A percentile compares a stretch with the other conserved stretches of the same genome.
Conservation (phyloP, 2,329 filamentous ascomycete genomes). For the Alternaria hordeiaustralica region DNA sequence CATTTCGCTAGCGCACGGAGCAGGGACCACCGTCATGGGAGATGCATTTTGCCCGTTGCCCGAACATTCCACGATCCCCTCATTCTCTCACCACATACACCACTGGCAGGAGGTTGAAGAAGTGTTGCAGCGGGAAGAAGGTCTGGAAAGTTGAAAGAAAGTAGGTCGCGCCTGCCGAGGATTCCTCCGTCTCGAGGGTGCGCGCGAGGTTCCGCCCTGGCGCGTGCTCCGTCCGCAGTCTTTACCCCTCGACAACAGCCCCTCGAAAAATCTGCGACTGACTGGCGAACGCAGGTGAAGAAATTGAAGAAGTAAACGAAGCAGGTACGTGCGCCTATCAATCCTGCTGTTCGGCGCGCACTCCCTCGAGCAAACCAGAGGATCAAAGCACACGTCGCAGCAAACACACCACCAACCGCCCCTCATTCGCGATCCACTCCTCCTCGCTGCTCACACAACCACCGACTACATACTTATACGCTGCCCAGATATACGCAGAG, state of each 20-base stretch:
- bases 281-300: conserved; percentile 42
- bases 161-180: conserved; percentile 31
- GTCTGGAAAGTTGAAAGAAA: conserved; percentile 44
- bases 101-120: conserved; percentile 48
- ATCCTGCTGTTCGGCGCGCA: conserved; percentile 5
- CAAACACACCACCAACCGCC: conserved; percentile 31
- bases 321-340: conserved; percentile 33
- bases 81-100: conserved; percentile 27
- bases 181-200: neutral
- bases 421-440: conserved; percentile 23
- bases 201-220: conserved; percentile 19
- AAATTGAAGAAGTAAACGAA: conserved; percentile 35
- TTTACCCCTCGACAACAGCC: conserved; percentile 35
- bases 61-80: conserved; percentile 26
- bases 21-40: conserved; percentile 29
- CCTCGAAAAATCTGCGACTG: conserved; percentile 41
- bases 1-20: conserved; percentile 30
- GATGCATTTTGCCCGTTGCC: conserved; percentile 34
- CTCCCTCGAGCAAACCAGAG: neutral
- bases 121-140: conserved; percentile 52
- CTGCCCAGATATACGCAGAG: conserved; percentile 36
- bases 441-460: conserved; percentile 19
- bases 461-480: conserved; percentile 27
- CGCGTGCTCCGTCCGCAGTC: conserved; percentile 28
- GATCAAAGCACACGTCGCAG: conserved; percentile 17